A percentile compares a stretch with the other conserved stretches of the same genome.
Conservation (phyloP, 306 rosid species). For the Luffa acutangula region DNA sequence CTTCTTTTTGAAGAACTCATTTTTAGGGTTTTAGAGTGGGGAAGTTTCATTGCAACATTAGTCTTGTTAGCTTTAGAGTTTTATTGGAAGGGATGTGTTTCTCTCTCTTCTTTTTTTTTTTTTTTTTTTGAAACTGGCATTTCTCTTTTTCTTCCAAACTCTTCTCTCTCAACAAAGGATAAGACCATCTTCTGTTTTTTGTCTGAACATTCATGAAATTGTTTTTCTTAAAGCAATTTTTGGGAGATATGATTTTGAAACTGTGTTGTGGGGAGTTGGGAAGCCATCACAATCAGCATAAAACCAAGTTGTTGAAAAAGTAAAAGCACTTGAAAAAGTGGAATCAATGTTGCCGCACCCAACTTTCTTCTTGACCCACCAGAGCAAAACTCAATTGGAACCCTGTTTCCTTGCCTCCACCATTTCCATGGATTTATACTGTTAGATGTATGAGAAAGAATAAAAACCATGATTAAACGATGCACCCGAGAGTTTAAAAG, state of each 20-base stretch:
- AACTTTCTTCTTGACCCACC: background rate
- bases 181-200: background rate
- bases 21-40: background rate
- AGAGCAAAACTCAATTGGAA: background rate
- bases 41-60: background rate
- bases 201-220: background rate
- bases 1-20: background rate
- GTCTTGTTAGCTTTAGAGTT: background rate
- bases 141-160: background rate
- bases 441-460: too few relatives aligned
- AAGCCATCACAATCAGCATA: background rate
- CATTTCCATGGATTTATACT: too few relatives aligned
- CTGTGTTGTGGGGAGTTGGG: background rate
- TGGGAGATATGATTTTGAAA: background rate
- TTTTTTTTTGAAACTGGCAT: too few relatives aligned
- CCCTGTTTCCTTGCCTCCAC: background rate
- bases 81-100: too few relatives aligned
- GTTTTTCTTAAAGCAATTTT: background rate
- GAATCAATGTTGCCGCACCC: background rate
- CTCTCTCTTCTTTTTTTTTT: too few relatives aligned
- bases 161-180: background rate
- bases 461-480: too few relatives aligned
- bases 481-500: background rate
- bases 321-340: background rate
- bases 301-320: slow-evolving; percentile 1